Conservation (phyloP, 164 flowering plant genomes). For the Santalum album region DNA sequence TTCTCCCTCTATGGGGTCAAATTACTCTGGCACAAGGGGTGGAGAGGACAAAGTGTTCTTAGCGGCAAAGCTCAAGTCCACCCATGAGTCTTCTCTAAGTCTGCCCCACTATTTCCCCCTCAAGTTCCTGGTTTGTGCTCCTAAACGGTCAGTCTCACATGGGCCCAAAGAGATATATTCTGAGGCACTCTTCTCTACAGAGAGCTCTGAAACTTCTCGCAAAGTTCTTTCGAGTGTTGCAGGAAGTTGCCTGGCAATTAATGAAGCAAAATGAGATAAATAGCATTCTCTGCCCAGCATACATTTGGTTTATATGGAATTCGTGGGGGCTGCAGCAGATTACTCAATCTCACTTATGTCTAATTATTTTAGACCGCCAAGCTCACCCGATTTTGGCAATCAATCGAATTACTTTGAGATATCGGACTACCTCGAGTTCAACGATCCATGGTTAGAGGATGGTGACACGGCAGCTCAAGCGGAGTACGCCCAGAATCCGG, state of each 20-base stretch:
- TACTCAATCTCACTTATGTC: conserved; percentile 9
- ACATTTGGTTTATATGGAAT: neutral
- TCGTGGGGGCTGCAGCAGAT: neutral
- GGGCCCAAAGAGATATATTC: neutral
- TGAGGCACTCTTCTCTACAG: neutral
- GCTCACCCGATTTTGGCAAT: conserved; percentile 17
- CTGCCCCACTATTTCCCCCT: conserved; percentile 1
- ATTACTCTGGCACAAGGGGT: no score
- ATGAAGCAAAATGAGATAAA: no score
- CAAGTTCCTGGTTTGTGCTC: neutral
- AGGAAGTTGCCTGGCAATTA: neutral
- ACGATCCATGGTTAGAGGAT: conserved; percentile 17
- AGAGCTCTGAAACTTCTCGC: conserved; percentile 1
- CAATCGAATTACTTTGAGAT: conserved; percentile 14
- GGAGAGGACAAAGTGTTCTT: no score
- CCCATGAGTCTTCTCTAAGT: conserved; percentile 5
- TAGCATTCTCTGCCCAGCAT: neutral
- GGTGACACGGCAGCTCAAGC: conserved; percentile 2
- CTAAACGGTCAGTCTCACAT: neutral
- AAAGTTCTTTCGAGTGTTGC: neutral
- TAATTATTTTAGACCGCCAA: conserved; percentile 3
- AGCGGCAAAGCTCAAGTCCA: conserved; percentile 2
- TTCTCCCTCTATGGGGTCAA: neutral
- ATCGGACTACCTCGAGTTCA: conserved; percentile 20
- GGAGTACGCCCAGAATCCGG: conserved; percentile 3